These are phyloP conservation scores for Lepidium africanum DNA, from an alignment of 345 rosid genomes.

Conservation along the genomic window DNA sequence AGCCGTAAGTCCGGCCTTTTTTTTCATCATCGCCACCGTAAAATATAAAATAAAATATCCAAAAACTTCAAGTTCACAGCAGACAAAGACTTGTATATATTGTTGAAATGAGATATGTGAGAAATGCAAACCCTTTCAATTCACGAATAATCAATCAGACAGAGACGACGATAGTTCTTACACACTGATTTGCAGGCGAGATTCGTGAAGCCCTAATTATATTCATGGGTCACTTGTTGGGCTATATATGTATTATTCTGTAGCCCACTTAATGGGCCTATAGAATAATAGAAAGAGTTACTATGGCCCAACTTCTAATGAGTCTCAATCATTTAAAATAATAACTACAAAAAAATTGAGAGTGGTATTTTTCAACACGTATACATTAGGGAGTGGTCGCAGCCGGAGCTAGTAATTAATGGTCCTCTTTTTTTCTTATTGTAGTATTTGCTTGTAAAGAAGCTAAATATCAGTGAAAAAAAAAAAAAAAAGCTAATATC, in stretches of 20 bases:
- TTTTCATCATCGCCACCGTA: slow-evolving; percentile 29
- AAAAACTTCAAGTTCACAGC: background rate
- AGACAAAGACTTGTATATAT: background rate
- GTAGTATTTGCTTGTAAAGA: too few relatives aligned
- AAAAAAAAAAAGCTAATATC: too few relatives aligned
- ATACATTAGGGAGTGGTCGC: too few relatives aligned
- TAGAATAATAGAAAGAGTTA: background rate
- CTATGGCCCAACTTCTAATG: background rate
- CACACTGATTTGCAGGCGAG: background rate
- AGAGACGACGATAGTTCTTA: background rate
- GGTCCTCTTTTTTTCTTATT: too few relatives aligned
- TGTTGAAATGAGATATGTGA: background rate
- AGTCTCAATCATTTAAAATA: too few relatives aligned
- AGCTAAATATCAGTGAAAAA: too few relatives aligned
- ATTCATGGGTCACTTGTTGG: background rate
- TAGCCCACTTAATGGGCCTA: background rate
- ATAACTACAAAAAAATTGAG: too few relatives aligned
- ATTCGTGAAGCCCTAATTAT: slow-evolving; percentile 8
- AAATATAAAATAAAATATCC: background rate
- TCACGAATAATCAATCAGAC: background rate
- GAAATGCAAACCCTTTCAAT: background rate
- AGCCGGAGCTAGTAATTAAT: too few relatives aligned
- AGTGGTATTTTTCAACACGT: too few relatives aligned
- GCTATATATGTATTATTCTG: background rate
- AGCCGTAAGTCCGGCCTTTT: slow-evolving; percentile 37